Evolutionary conservation across 1,284 basidiomycete species (phyloP), one percentile per base, ranked within the genome.

Genomic region (Irpex sp.): DNA sequence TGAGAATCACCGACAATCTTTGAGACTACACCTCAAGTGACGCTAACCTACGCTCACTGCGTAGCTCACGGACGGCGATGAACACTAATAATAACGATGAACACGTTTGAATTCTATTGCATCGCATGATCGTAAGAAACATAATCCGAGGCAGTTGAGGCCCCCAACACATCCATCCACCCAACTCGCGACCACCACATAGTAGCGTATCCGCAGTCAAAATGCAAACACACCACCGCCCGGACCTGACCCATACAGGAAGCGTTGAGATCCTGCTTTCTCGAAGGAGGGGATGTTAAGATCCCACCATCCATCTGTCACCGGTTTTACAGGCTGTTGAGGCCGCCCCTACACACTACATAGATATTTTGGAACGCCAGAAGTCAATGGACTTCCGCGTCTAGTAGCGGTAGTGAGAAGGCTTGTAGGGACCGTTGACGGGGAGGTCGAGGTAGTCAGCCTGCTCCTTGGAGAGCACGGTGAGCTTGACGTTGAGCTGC

Each of bases 401-500:
- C 71, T 76, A 84, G 77, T 81, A 88, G 78, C 88, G 83, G 85
- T 92, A 93, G 83, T 93, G 89, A 68, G 79, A 78, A 68, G 93
- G 86, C 86, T 97, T 99, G 92, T 95, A 98, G 60, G 97, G 96
- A 63, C 97, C 96, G 66, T 86, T 79, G 73, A 87, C 79, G 67
- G 94, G 93, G 67, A 98, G 88, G 79, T 95, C 95, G 70, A 99
- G 89, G 86, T 99, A 99, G 65, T 84, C 82, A 72, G 94, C 88
- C 83, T 99, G 97, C 66, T 83, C 85, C 19, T 83, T 61, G 60
- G 87, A 83, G 71, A 99, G 85, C 69, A 80, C 82, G 67, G 97
- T 98, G 76, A 99, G 86, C 83, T 96, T 96, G 81, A 98, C 93
- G 75, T 93, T 93, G 74, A 98, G 87, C 76, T 94, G 90, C 63